A percentile compares a stretch with the other conserved stretches of the same genome.
Evolutionary conservation across 495 filamentous ascomycete species (phyloP).

Genomic region (Hypoxylon cercidicola): DNA sequence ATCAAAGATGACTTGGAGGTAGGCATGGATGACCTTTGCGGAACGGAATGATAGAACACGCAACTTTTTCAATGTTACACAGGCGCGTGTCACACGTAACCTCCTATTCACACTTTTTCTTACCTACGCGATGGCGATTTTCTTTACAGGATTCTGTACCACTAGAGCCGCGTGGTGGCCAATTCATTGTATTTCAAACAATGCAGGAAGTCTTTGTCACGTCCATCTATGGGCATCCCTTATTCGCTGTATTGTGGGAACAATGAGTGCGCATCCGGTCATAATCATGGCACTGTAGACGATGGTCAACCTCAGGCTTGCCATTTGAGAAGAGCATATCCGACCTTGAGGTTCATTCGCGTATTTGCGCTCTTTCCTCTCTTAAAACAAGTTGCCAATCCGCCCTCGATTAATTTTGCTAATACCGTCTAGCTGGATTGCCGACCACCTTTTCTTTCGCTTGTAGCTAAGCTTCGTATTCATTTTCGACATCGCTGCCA

Average conservation of each 20-base stretch:
- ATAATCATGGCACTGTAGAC: conserved; percentile 10
- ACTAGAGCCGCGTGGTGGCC: conserved; percentile 11
- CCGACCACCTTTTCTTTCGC: conserved; percentile 5
- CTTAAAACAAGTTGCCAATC: neutral
- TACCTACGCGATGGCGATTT: conserved; percentile 3
- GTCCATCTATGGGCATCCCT: neutral
- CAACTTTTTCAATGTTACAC: neutral
- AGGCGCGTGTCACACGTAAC: conserved; percentile 1
- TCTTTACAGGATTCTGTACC: conserved; percentile 19
- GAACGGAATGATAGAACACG: neutral
- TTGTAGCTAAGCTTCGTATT: no score
- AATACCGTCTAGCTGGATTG: neutral
- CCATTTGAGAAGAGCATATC: conserved; percentile 5
- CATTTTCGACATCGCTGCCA: conserved; percentile 1
- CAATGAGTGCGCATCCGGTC: conserved; percentile 7
- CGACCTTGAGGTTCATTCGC: neutral
- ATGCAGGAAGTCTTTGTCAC: conserved; percentile 19
- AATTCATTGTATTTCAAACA: conserved; percentile 14
- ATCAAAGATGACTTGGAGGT: no score
- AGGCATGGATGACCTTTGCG: neutral
- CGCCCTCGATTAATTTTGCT: conserved; percentile 1
- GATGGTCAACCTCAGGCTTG: conserved; percentile 4
- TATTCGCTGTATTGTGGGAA: conserved; percentile 7
- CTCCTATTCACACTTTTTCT: neutral
- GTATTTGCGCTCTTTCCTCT: conserved; percentile 1